Evolutionary conservation across 352 stramenopile species (phyloP).

Genomic region (Thraustochytrium striatum): DNA sequence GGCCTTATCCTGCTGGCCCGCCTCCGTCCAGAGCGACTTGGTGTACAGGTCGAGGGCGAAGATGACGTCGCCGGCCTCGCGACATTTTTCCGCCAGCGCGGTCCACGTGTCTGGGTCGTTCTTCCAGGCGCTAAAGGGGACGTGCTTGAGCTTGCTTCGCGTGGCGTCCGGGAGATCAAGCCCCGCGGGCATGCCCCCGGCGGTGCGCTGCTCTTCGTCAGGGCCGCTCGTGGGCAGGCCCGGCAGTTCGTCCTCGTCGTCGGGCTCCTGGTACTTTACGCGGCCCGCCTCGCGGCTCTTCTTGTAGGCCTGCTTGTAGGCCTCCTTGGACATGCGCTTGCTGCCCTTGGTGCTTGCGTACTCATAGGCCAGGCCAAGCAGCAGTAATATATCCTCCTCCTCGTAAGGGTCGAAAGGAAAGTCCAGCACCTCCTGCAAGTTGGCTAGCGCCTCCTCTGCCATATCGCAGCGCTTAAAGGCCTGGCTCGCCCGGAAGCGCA

Average conservation of each 20-base stretch:
- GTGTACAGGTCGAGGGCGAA: constrained; percentile 35
- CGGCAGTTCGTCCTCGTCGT: background rate
- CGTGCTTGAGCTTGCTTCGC: background rate
- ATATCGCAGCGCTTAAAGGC: constrained; percentile 22
- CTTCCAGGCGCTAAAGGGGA: constrained; percentile 33
- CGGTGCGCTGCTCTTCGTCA: background rate
- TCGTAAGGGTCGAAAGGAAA: constrained; percentile 7
- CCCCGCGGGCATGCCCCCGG: background rate
- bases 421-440: constrained; percentile 33
- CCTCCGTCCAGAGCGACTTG: constrained; percentile 34
- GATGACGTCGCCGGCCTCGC: background rate
- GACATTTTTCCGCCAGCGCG: background rate
- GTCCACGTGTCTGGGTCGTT: constrained; percentile 35
- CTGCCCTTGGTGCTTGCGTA: background rate
- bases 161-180: background rate
- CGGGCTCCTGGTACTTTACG: background rate
- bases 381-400: constrained; percentile 2
- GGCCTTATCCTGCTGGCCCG: background rate
- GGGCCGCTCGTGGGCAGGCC: background rate
- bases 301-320: constrained; percentile 33
- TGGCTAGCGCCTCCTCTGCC: background rate
- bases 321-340: constrained; percentile 35
- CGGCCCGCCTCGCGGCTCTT: background rate
- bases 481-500: constrained; percentile 20
- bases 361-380: constrained; percentile 31